phyloP scores from a whole-genome alignment of 768 basidiomycete genomes.

The Psilocybe azurescens region DNA sequence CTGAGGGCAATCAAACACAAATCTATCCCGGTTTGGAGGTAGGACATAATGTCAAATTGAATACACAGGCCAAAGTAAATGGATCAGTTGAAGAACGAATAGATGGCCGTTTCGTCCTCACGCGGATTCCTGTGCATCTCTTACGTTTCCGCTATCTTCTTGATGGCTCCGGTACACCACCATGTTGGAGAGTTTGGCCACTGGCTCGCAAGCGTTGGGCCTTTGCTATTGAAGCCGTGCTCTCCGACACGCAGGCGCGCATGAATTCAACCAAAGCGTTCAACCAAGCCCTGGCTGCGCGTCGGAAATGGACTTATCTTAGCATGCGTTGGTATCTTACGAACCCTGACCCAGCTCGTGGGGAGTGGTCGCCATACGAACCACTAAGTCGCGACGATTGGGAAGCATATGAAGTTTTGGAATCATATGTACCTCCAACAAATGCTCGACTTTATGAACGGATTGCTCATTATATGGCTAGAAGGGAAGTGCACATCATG shows the following conservation, averaged over 20 bases:
- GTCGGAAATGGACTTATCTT: conserved; percentile 12
- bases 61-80: background rate
- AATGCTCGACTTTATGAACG: conserved; percentile 8
- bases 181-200: conserved; percentile 11
- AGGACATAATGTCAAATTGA: background rate
- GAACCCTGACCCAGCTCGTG: background rate
- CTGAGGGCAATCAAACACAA: too few relatives aligned
- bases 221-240: conserved; percentile 17
- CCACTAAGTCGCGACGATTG: conserved; percentile 2
- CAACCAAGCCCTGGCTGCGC: conserved; percentile 1
- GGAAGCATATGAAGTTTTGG: conserved; percentile 8
- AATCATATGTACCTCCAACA: conserved; percentile 6
- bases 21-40: background rate
- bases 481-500: conserved; percentile 6
- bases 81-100: background rate
- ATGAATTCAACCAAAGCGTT: conserved; percentile 9
- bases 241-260: background rate
- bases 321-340: conserved; percentile 4
- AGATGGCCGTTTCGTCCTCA: conserved; percentile 13
- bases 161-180: conserved; percentile 8
- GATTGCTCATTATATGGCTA: conserved; percentile 8
- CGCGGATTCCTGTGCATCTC: conserved; percentile 10
- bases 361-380: conserved; percentile 3
- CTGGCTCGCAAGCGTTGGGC: conserved; percentile 18
- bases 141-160: conserved; percentile 15